Base-by-base conservation (phyloP, 2,329 filamentous ascomycete species). In the Ophiostoma piceae region DNA sequence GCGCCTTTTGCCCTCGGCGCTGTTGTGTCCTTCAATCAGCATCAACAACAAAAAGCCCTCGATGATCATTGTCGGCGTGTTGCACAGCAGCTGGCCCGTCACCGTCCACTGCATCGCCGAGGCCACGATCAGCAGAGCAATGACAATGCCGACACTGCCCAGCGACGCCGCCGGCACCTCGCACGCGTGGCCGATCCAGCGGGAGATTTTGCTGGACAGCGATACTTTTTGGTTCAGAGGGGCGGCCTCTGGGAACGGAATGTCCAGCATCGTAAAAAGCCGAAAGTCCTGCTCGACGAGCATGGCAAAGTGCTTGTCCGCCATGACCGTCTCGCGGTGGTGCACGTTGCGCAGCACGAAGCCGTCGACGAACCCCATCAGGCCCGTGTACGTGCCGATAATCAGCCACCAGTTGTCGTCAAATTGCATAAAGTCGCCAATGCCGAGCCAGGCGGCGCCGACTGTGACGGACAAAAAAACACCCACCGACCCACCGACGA, bases 371-470 rank as follows among this genome's bases (percentile, higher is more conserved):
- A 82, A 77, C 1, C 82, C 81, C 65, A 83, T 76, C 5, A 83
- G 76, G 2, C 82, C 81, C 0, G 82, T 80, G 72, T 82, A 83
- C 0, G 81, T 83, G 14, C 82, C 82, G 66, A 83, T 82, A 19
- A 83, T 77, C 0, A 83, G 77, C 78, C 80, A 82, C 82, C 82
- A 83, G 74, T 80, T 82, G 70, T 76, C 74, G 70, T 78, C 77
- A 72, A 80, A 83, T 2, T 76, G 64, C 70, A 83, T 77, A 3
- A 76, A 64, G 3, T 78, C 78, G 0, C 81, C 81, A 9, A 81
- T 75, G 5, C 76, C 74, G 11, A 80, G 67, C 81, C 81, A 83
- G 2, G 75, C 74, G 16, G 76, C 72, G 29, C 51, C 51, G 8
- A 57, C 51, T 9, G 26, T 57, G 11, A 22, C 26, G n/a, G n/a